Evolutionary conservation across 305 asterid species (phyloP).

Genomic region (Fraxinus greggii): DNA sequence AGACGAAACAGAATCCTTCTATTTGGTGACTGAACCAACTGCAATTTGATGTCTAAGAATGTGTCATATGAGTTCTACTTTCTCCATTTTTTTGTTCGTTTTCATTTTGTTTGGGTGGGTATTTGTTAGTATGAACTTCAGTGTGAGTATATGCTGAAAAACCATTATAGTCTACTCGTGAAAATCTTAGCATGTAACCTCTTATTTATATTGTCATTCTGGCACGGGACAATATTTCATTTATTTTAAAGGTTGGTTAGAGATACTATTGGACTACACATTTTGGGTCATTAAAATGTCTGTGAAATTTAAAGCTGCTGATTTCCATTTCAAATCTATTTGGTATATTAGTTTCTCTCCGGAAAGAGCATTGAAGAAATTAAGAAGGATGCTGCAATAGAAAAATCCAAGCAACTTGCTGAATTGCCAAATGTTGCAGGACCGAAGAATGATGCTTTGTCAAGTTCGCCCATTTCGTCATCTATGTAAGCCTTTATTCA

Average conservation of each 20-base stretch:
- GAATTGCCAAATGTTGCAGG: slow-evolving; percentile 34
- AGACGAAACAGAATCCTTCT: neutral
- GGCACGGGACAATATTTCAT: neutral
- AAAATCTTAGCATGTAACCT: neutral
- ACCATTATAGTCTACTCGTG: neutral
- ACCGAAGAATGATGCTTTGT: slow-evolving; percentile 29
- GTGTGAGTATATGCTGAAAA: neutral
- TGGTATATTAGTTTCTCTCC: slow-evolving; percentile 45
- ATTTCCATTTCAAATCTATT: slow-evolving; percentile 4
- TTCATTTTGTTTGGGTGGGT: neutral
- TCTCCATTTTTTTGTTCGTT: neutral
- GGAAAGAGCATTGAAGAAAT: slow-evolving; percentile 68
- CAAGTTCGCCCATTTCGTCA: slow-evolving; percentile 31
- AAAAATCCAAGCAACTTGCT: slow-evolving; percentile 40
- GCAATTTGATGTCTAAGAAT: neutral
- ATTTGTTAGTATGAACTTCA: neutral
- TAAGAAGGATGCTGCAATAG: slow-evolving; percentile 47
- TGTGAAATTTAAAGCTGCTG: neutral
- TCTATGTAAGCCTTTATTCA: slow-evolving; percentile 34
- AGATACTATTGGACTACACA: neutral
- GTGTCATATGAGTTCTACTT: neutral
- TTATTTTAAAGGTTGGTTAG: neutral
- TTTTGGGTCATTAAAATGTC: neutral
- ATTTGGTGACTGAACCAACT: neutral
- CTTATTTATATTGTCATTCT: neutral